Evolutionary conservation across 306 rosid genomes (phyloP), one percentile per base, ranked within the genome.

Genomic region (Glycine tomentella): DNA sequence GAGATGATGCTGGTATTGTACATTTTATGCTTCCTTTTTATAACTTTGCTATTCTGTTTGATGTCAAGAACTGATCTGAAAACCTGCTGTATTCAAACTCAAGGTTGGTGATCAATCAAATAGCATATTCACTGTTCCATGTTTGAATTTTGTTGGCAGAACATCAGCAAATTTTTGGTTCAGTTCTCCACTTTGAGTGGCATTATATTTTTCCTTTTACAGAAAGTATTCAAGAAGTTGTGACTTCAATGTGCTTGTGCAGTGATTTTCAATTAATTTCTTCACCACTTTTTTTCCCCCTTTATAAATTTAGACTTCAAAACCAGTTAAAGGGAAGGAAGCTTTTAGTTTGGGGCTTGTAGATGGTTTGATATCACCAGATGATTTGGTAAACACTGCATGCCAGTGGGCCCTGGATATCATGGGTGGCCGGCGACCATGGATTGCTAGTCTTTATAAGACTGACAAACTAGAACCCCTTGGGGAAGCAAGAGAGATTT

Each of bases 391-490:
- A 25, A 84, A 74, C 78, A 68, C 97, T 63, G 98, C 99, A 81
- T 90, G 97, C 61, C 78, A 36, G 75, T 92, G 98, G 99, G 97
- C 97, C 63, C 80, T 96, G 51, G 97, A 96, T 83, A 96, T 93
- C 20, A 15, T 89, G 67, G 90, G 84, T 44, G 15, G 80, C 53
- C 88, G 89, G 86, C 87, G 82, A 78, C 99, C 99, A 69, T 93
- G 99, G 99, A 78, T 92, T 84, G 84, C 87, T 77, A 93, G 90
- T 93, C 98, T 96, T 61, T 82, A 90, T 87, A 96, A 85, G 97
- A 84, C 91, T 2, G 90, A 90, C 88, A 96, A 93, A 88, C 52
- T 96, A 76, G 97, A 88, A 86, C 83, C 99, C n/a, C 97, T 96
- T 49, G 92, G 92, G 8, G 97, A 96, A 79, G 99, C 99, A 71